A percentile compares a stretch with the other conserved stretches of the same genome.
phyloP scores from a whole-genome alignment of 176 grass and related monocot species.

The Carex kokanica region DNA sequence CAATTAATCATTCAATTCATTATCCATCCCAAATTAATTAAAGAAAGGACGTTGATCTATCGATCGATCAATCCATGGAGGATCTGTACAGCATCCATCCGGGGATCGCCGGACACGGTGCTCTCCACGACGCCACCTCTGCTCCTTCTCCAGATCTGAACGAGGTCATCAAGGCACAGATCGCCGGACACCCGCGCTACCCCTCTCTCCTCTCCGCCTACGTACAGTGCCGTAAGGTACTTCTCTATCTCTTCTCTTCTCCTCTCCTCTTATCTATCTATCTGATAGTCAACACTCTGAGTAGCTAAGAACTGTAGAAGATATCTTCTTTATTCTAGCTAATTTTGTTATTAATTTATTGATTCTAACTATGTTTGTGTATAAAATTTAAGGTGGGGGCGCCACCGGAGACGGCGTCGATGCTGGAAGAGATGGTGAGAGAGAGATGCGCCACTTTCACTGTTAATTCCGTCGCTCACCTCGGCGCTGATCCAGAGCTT shows the following conservation, averaged over 20 bases:
- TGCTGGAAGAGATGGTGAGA: slow-evolving; percentile 73
- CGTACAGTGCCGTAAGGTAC: slow-evolving; percentile 93
- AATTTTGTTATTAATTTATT: neutral
- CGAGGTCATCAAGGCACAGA: slow-evolving; percentile 87
- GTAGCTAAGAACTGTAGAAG: too few species aligned
- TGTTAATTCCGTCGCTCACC: slow-evolving; percentile 28
- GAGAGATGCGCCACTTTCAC: slow-evolving; percentile 34
- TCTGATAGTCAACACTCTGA: neutral
- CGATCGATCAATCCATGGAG: slow-evolving; percentile 46
- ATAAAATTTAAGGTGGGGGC: slow-evolving; percentile 59
- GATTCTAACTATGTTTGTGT: neutral
- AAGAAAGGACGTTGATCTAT: neutral
- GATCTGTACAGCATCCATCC: slow-evolving; percentile 96
- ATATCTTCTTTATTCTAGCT: too few species aligned
- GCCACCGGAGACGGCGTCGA: slow-evolving; percentile 70
- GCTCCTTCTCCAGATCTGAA: slow-evolving; percentile 53
- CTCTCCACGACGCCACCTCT: slow-evolving; percentile 20
- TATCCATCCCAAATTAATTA: neutral
- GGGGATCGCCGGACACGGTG: slow-evolving; percentile 42
- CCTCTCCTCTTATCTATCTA: too few species aligned
- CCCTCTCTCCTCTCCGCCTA: slow-evolving; percentile 83
- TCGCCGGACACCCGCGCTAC: slow-evolving; percentile 87
- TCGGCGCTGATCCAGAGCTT: slow-evolving; percentile 80
- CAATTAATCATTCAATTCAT: neutral
- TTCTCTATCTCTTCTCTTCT: neutral